Conservation (phyloP, 345 rosid genomes). For the Zanthoxylum bungeanum region DNA sequence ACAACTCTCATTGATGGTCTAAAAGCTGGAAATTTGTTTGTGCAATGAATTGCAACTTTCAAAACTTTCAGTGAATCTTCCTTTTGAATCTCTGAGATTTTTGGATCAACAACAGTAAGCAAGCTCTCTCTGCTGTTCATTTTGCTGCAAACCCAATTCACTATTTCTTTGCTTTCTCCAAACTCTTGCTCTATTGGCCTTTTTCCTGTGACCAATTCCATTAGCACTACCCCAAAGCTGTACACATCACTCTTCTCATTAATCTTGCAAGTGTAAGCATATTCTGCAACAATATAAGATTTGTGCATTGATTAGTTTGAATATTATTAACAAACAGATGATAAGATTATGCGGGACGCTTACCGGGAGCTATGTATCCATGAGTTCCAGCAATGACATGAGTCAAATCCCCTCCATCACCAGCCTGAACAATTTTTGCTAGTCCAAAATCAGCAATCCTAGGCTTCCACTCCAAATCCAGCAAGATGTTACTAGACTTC, state of each 20-base stretch:
- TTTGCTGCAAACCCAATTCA: conserved; percentile 51
- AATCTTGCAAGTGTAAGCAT: conserved; percentile 54
- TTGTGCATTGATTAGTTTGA: not conserved
- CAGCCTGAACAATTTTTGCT: conserved; percentile 62
- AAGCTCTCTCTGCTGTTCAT: conserved; percentile 36
- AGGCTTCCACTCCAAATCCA: conserved; percentile 81
- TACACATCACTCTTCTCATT: conserved; percentile 83
- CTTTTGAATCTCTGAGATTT: conserved; percentile 35
- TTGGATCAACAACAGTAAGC: conserved; percentile 45
- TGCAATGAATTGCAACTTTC: conserved; percentile 62
- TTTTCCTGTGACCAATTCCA: conserved; percentile 82
- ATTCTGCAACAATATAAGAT: conserved; percentile 42
- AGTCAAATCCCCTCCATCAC: conserved; percentile 46
- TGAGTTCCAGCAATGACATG: conserved; percentile 63
- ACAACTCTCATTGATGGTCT: conserved; percentile 83
- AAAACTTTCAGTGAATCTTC: conserved; percentile 57
- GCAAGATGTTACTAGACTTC: conserved; percentile 80
- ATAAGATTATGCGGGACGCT: not conserved
- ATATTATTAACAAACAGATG: not conserved
- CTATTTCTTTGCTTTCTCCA: conserved; percentile 68
- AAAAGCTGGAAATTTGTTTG: conserved; percentile 46
- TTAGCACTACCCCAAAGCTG: conserved; percentile 81
- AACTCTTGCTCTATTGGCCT: conserved; percentile 61
- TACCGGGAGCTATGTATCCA: conserved; percentile 97
- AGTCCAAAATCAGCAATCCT: conserved; percentile 90